Conservation (phyloP, 2,329 filamentous ascomycete species). For the Aspergillus tamarii region DNA sequence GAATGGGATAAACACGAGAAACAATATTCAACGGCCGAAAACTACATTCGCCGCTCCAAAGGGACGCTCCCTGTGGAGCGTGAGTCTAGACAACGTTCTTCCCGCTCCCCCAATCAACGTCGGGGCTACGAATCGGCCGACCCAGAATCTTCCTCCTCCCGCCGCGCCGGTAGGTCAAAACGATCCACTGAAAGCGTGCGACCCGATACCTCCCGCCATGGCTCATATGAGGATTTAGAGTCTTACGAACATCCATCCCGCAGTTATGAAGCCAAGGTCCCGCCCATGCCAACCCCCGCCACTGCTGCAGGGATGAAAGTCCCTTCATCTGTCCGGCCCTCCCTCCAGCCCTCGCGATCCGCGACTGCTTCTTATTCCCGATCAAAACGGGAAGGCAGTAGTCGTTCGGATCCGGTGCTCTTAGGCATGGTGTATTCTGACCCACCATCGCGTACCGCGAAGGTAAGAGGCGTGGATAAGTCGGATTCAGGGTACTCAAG, state of each 20-base stretch:
- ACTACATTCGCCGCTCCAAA: conserved; percentile 45
- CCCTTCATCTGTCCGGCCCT: conserved; percentile 31
- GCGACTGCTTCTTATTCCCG: conserved; percentile 34
- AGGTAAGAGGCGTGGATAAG: conserved; percentile 38
- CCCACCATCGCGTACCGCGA: conserved; percentile 37
- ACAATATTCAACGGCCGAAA: conserved; percentile 34
- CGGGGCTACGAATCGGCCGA: conserved; percentile 35
- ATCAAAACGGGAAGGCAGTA: conserved; percentile 33
- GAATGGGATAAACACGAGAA: conserved; percentile 38
- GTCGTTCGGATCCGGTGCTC: conserved; percentile 31
- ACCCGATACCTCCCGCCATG: conserved; percentile 34
- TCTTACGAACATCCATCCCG: conserved; percentile 18
- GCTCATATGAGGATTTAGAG: conserved; percentile 37
- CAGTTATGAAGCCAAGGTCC: conserved; percentile 30
- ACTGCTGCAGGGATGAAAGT: conserved; percentile 38
- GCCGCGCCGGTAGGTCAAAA: conserved; percentile 34
- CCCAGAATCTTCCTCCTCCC: conserved; percentile 35
- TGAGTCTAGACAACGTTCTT: conserved; percentile 31
- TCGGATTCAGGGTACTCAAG: conserved; percentile 52
- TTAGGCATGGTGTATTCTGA: conserved; percentile 31
- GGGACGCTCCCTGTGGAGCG: conserved; percentile 24
- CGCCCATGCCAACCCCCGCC: conserved; percentile 40
- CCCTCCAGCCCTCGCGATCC: conserved; percentile 36
- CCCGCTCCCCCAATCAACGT: conserved; percentile 37
- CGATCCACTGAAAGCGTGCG: conserved; percentile 30